Conservation (phyloP, 2,329 filamentous ascomycete genomes). For the Periconia macrospinosa region DNA sequence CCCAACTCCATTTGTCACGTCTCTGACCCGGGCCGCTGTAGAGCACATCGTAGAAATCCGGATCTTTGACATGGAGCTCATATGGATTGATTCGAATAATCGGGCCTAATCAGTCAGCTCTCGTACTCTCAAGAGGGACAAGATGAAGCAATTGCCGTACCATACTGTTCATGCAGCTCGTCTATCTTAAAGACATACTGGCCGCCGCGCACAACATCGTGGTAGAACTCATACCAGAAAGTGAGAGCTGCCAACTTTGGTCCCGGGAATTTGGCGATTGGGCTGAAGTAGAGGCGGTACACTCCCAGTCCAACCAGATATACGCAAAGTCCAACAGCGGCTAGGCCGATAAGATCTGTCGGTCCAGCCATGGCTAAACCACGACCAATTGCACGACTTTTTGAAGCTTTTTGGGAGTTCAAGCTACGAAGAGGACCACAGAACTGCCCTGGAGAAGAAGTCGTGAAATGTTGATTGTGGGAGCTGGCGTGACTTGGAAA, state of each 20-base stretch:
- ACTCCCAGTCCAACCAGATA: too few relatives aligned
- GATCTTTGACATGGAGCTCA: slow-evolving; percentile 37
- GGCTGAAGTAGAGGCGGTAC: slow-evolving; percentile 9
- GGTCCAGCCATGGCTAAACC: too few relatives aligned
- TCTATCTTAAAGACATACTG: slow-evolving; percentile 39
- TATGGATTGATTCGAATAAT: slow-evolving; percentile 37
- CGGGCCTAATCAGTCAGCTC: slow-evolving; percentile 2
- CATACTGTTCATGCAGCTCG: slow-evolving; percentile 37
- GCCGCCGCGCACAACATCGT: slow-evolving; percentile 29
- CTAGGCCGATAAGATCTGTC: too few relatives aligned
- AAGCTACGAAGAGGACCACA: too few relatives aligned
- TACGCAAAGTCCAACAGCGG: too few relatives aligned
- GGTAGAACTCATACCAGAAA: slow-evolving; percentile 32
- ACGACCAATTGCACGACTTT: too few relatives aligned
- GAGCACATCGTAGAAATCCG: slow-evolving; percentile 35
- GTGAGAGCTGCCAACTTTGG: slow-evolving; percentile 32
- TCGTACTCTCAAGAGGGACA: too few relatives aligned
- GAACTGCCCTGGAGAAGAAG: too few relatives aligned
- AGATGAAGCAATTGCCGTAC: background rate
- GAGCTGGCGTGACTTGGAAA: too few relatives aligned
- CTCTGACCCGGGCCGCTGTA: slow-evolving; percentile 34
- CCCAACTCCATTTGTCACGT: slow-evolving; percentile 29
- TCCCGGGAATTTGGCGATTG: slow-evolving; percentile 26
- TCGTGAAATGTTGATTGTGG: too few relatives aligned
- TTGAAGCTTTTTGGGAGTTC: too few relatives aligned